A percentile compares a stretch with the other conserved stretches of the same genome.
phyloP scores from a whole-genome alignment of 108 stramenopile genomes.

The Cylindrotheca fusiformis region DNA sequence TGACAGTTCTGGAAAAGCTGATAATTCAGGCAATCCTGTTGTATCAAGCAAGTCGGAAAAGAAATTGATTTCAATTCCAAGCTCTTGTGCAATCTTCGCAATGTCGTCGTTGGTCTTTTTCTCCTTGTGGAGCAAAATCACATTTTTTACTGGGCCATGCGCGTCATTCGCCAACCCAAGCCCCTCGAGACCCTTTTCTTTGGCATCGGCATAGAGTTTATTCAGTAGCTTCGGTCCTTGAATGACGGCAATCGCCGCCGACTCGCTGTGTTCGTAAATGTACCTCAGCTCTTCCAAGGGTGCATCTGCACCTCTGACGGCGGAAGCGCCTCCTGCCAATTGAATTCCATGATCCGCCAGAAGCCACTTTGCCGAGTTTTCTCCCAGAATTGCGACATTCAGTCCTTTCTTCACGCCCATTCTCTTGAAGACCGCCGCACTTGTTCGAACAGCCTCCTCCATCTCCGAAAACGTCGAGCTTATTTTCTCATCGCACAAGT shows the following conservation, averaged over 20 bases:
- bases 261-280: slow-evolving; percentile 90
- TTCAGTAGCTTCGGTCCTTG: slow-evolving; percentile 71
- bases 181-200: slow-evolving; percentile 34
- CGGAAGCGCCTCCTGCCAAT: slow-evolving; percentile 67
- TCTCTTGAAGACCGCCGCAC: slow-evolving; percentile 56
- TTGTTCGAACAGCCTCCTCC: slow-evolving; percentile 53
- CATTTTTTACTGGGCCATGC: slow-evolving; percentile 62
- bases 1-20: slow-evolving; percentile 37
- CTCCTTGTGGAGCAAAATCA: slow-evolving; percentile 75
- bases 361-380: slow-evolving; percentile 87
- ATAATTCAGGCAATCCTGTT: background rate
- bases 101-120: slow-evolving; percentile 61
- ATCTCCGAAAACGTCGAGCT: slow-evolving; percentile 63
- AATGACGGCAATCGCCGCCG: slow-evolving; percentile 70
- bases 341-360: slow-evolving; percentile 86
- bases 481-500: slow-evolving; percentile 64
- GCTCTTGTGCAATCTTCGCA: slow-evolving; percentile 37
- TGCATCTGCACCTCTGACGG: slow-evolving; percentile 90
- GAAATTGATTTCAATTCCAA: slow-evolving; percentile 53
- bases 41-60: slow-evolving; percentile 53
- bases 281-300: slow-evolving; percentile 83
- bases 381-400: slow-evolving; percentile 81
- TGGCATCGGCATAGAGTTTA: slow-evolving; percentile 61
- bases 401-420: slow-evolving; percentile 62
- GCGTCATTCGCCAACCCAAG: slow-evolving; percentile 69